phyloP scores from a whole-genome alignment of 2,329 filamentous ascomycete genomes.

The Falciphora oryzae region DNA sequence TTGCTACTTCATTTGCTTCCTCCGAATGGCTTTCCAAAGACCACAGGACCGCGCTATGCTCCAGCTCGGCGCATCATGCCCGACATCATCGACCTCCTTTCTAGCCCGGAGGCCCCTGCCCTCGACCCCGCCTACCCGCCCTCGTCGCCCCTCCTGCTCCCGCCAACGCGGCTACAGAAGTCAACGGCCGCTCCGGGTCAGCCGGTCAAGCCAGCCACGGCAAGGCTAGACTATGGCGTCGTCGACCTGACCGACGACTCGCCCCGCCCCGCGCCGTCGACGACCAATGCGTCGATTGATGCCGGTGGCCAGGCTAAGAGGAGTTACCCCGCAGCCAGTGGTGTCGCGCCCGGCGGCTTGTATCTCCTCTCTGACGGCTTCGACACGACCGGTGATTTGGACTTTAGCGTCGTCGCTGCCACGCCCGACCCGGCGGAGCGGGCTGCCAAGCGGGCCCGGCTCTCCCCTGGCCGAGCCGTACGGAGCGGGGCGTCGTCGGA shows the following conservation, averaged over 20 bases:
- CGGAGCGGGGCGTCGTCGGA: not conserved
- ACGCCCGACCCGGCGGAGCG: constrained; percentile 13
- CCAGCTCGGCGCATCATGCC: constrained; percentile 21
- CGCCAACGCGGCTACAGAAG: not conserved
- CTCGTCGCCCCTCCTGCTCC: not conserved
- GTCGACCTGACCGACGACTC: constrained; percentile 1
- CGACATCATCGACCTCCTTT: constrained; percentile 30
- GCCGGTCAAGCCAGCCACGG: too few species aligned
- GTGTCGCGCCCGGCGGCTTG: constrained; percentile 15
- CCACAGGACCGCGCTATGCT: too few species aligned
- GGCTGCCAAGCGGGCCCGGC: constrained; percentile 25
- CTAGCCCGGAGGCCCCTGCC: constrained; percentile 19
- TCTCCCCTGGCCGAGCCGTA: constrained; percentile 13
- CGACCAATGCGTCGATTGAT: not conserved
- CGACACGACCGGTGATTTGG: constrained; percentile 33
- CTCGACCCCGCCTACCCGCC: too few species aligned
- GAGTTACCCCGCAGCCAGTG: not conserved
- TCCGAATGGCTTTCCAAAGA: too few species aligned
- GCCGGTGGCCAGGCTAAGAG: not conserved
- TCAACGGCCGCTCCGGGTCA: not conserved
- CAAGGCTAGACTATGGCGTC: not conserved
- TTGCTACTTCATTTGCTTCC: too few species aligned
- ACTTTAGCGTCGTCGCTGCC: constrained; percentile 19
- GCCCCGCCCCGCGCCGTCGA: not conserved
- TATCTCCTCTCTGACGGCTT: constrained; percentile 36